A percentile compares a stretch with the other conserved stretches of the same genome.
These are phyloP conservation scores for Lolium rigidum DNA, from an alignment of 176 grass and related monocot species.

Conservation along the genomic window DNA sequence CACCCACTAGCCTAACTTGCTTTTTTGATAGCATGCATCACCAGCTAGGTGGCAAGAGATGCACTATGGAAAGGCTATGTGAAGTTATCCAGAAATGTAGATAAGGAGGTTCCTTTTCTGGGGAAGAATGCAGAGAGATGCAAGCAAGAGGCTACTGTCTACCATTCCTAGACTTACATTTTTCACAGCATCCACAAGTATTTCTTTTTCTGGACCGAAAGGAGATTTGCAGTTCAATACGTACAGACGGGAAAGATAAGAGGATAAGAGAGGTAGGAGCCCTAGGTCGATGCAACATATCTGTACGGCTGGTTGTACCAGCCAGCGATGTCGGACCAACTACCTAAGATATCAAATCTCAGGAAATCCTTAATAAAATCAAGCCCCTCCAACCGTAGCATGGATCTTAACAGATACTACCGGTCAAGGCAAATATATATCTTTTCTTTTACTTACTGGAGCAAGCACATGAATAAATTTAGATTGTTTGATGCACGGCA, in stretches of 20 bases:
- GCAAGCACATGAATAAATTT: not conserved
- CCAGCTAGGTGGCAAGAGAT: constrained; percentile 25
- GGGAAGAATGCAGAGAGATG: constrained; percentile 31
- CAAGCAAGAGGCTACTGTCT: constrained; percentile 37
- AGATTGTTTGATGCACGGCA: not conserved
- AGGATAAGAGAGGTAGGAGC: constrained; percentile 17
- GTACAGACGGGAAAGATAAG: not conserved
- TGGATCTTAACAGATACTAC: constrained; percentile 12
- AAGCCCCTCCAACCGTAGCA: not conserved
- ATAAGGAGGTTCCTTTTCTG: constrained; percentile 37
- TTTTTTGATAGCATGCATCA: constrained; percentile 1
- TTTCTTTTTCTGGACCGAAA: not conserved
- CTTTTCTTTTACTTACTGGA: not conserved
- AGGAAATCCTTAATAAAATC: not conserved
- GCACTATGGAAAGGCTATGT: constrained; percentile 24
- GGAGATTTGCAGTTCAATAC: not conserved
- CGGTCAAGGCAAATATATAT: not conserved
- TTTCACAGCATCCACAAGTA: constrained; percentile 6
- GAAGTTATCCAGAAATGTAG: constrained; percentile 44
- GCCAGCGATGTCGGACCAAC: constrained; percentile 1
- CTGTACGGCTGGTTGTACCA: constrained; percentile 6
- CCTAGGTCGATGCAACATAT: constrained; percentile 5
- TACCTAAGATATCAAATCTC: constrained; percentile 13
- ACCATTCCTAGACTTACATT: constrained; percentile 26
- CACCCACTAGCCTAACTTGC: not conserved